A percentile compares a stretch with the other conserved stretches of the same genome.
Evolutionary conservation across 83 land plant genomes (phyloP).

Genomic region (Picea abies): DNA sequence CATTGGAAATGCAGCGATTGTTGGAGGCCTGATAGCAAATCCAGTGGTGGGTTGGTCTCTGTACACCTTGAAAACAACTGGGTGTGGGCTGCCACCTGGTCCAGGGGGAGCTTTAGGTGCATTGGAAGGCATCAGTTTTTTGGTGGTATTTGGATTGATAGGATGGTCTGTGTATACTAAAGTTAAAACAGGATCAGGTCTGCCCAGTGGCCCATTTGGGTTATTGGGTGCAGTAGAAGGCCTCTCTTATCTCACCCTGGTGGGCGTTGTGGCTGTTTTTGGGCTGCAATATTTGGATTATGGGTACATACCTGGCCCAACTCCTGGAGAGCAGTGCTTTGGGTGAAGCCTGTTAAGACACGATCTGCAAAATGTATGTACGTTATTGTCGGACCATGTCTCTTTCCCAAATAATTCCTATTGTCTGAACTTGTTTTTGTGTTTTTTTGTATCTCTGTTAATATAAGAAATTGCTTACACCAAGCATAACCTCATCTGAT

Average conservation of each 20-base stretch:
- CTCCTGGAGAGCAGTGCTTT: slow-evolving; percentile 92
- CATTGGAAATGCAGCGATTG: slow-evolving; percentile 56
- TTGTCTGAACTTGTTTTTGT: no score
- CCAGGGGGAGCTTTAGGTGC: slow-evolving; percentile 97
- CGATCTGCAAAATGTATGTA: no score
- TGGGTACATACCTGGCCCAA: slow-evolving; percentile 93
- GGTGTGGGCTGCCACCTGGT: slow-evolving; percentile 98
- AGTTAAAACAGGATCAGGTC: slow-evolving; percentile 86
- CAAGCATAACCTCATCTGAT: no score
- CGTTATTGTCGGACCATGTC: no score
- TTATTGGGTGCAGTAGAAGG: slow-evolving; percentile 97
- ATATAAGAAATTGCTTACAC: no score
- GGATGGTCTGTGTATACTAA: slow-evolving; percentile 91
- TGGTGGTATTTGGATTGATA: slow-evolving; percentile 75
- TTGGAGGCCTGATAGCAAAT: slow-evolving; percentile 65
- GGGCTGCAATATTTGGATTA: slow-evolving; percentile 79
- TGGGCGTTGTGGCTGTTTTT: slow-evolving; percentile 81
- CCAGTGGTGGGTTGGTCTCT: slow-evolving; percentile 96
- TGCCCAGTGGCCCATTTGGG: slow-evolving; percentile 91
- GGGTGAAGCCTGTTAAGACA: slow-evolving; percentile 41
- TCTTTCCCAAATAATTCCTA: no score
- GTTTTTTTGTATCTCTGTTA: no score
- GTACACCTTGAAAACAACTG: slow-evolving; percentile 90
- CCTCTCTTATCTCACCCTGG: slow-evolving; percentile 68
- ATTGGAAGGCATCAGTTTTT: slow-evolving; percentile 90